Conservation (phyloP, 306 rosid species). For the barrel medic (Medicago truncatula) region DNA sequence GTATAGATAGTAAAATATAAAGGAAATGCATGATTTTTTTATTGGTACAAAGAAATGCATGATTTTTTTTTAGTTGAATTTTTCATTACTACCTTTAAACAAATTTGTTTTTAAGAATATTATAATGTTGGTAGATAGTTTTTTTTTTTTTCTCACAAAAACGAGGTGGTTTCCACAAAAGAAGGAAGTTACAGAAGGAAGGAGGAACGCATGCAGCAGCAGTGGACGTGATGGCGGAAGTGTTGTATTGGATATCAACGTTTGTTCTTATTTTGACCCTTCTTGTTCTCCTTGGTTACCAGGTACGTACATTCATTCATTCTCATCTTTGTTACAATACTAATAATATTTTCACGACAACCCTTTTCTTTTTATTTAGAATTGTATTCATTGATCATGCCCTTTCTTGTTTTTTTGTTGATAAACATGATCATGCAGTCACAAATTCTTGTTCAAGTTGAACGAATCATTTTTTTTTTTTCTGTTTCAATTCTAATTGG, state of each 20-base stretch:
- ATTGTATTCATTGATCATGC: not conserved
- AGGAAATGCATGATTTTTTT: too few relatives aligned
- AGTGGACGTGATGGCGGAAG: conserved; percentile 55
- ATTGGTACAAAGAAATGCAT: too few relatives aligned
- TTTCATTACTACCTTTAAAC: too few relatives aligned
- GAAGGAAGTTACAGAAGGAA: conserved; percentile 6
- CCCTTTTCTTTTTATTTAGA: not conserved
- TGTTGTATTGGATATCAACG: conserved; percentile 65
- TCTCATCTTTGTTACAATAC: not conserved
- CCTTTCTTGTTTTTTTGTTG: not conserved
- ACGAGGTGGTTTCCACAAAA: not conserved
- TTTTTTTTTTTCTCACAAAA: too few relatives aligned
- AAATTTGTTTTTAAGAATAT: too few relatives aligned
- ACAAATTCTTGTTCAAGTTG: conserved; percentile 2
- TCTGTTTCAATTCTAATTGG: too few relatives aligned
- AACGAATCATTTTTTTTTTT: too few relatives aligned
- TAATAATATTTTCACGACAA: not conserved
- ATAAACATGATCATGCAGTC: not conserved
- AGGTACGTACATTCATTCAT: conserved; percentile 45
- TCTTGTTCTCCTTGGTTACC: conserved; percentile 65
- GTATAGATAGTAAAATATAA: too few relatives aligned
- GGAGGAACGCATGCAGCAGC: conserved; percentile 30
- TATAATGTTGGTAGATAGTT: too few relatives aligned
- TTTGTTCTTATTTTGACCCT: conserved; percentile 67
- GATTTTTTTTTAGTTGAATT: too few relatives aligned